Evolutionary conservation across 148 eudicot genomes (phyloP).

Genomic region (Vaccinium darrowii): DNA sequence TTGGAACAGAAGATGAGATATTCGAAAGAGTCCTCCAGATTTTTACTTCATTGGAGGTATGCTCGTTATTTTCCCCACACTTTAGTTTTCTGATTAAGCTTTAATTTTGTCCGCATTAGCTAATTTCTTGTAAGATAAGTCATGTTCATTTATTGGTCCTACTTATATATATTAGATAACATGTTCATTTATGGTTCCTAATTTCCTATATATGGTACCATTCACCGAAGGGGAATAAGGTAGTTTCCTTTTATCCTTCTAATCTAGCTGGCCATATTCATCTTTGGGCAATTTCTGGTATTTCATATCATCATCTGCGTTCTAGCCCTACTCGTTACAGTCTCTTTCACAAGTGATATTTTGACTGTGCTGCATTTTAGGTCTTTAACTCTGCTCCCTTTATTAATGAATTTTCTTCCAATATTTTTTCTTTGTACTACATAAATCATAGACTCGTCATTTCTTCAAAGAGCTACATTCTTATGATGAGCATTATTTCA

Average conservation of each 20-base stretch:
- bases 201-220: not conserved
- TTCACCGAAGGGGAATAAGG: too few relatives aligned
- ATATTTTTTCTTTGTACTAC: not conserved
- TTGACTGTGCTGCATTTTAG: not conserved
- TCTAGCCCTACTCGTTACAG: not conserved
- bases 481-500: too few relatives aligned
- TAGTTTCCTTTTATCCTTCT: not conserved
- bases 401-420: not conserved
- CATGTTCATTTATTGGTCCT: not conserved
- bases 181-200: not conserved
- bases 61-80: not conserved
- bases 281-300: not conserved
- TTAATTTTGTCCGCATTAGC: not conserved
- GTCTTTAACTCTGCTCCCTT: not conserved
- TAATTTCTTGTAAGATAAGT: not conserved
- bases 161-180: too few relatives aligned
- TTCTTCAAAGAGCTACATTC: too few relatives aligned
- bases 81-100: not conserved
- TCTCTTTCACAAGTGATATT: not conserved
- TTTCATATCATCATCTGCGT: too few relatives aligned
- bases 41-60: constrained; percentile 61
- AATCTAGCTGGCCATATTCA: not conserved
- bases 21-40: constrained; percentile 63
- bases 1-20: constrained; percentile 82
- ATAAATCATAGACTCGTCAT: too few relatives aligned